Evolutionary conservation across 495 filamentous ascomycete genomes (phyloP), one percentile per base, ranked within the genome.

Genomic region (Wilcoxina mikolae): DNA sequence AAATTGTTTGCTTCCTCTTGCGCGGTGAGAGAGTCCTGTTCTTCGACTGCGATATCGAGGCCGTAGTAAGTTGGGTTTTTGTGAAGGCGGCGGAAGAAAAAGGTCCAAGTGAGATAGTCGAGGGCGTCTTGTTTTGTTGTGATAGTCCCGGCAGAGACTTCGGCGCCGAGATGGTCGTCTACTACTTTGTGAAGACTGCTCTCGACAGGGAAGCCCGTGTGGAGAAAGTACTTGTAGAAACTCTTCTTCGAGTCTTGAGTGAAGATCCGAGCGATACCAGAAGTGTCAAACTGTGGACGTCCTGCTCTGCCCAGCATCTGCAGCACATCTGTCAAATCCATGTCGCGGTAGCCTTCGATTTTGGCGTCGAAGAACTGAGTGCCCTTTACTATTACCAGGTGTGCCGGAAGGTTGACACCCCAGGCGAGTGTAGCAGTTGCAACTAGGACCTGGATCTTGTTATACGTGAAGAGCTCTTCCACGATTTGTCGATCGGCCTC

Each of bases 171-270:
- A 73, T 99, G 91, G 72, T 99, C 94, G 68, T 95, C 91, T 2
- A 96, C 73, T 0, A 95, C 91, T 22, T 91, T 94, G 71, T 99
- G 91, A 18, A 99, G 73, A 2, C 87, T 87, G 5, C 88, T 95
- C 67, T 99, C 91, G 23, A 99, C 91, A 0, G 91, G 91, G 69
- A 99, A 99, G 3, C 91, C 91, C 10, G 93, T 96, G 64, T 99
- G 91, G 43, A 99, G 67, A 66, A 99, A 99, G 70, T 99, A 89
- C 73, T 96, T 99, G 71, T 99, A 99, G 70, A 96, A 99, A n/a
- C 87, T 85, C 68, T 99, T 99, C 73, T 96, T 99, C 10, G 88
- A 72, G 55, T 96, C 90, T 62, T 99, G 88, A 0, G 93, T 96
- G 68, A 96, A 94, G 59, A 99, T 96, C 26, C 88, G 79, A 9